Evolutionary conservation across 139 green algal genomes (phyloP).

Genomic region (Chlorella sp.): DNA sequence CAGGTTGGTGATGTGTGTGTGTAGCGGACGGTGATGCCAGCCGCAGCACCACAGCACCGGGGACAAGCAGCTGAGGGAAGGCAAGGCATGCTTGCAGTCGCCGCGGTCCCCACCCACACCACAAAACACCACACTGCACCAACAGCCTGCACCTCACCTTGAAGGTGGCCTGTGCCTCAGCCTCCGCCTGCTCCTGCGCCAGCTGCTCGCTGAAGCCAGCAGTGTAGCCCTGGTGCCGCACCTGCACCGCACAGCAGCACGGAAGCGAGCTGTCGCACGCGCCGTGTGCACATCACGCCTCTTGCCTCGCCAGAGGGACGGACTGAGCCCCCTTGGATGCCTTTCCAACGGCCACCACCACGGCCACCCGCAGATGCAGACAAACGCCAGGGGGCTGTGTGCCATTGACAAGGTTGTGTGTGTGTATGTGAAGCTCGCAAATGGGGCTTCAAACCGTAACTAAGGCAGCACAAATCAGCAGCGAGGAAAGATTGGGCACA

Average conservation of each 20-base stretch:
- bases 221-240: constrained; percentile 18
- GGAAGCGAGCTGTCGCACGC: neutral
- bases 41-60: neutral
- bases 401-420: too few relatives aligned
- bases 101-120: neutral
- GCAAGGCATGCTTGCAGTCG: neutral
- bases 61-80: neutral
- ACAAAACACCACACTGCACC: neutral
- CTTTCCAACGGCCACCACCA: neutral
- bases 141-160: constrained; percentile 31
- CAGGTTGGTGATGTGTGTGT: neutral
- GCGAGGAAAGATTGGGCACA: too few relatives aligned
- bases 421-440: too few relatives aligned
- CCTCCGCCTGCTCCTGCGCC: constrained; percentile 32
- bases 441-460: neutral
- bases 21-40: too few relatives aligned
- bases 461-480: too few relatives aligned
- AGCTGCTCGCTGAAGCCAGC: constrained; percentile 17
- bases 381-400: too few relatives aligned
- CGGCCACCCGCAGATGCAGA: neutral
- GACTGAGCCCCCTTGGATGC: too few relatives aligned
- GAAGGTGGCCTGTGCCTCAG: constrained; percentile 38
- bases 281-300: neutral
- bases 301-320: too few relatives aligned
- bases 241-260: too few relatives aligned